Evolutionary conservation across 2,329 filamentous ascomycete genomes (phyloP), one percentile per base, ranked within the genome.

Genomic region (Exophiala lecanii-corni): DNA sequence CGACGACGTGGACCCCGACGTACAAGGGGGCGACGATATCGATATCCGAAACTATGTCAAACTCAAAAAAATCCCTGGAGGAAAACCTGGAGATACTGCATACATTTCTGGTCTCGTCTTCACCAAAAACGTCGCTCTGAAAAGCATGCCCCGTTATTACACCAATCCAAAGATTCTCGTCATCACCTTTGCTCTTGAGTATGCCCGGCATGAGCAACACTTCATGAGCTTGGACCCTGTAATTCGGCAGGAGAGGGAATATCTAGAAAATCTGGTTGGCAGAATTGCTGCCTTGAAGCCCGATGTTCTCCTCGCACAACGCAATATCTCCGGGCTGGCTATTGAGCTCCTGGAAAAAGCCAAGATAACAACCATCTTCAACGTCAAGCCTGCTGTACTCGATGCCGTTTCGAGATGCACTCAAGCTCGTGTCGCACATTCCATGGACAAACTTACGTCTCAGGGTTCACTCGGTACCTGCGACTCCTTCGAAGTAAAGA

Each of bases 161-260:
- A 65, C 75, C 9, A 83, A 86, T 41, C 92, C 92, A 2, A 82
- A 88, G 21, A 92, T 98, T 49, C 76, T 95, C 36, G 87, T 98
- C 51, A 83, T 98, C 44, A 91, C 89, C 0, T 98, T 98, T 59
- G 82, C 92, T 0, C 87, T 98, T 45, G 92, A 98, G 61, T 98
- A 98, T 63, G 87, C 94, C 45, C 81, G 92, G 28, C 89, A 96
- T 55, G 83, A 91, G 59, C 79, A 87, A 51, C 89, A 97, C 62
- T 97, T 98, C 62, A 96, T 98, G 89, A 98, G 92, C 57, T 70
- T 98, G 37, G 89, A 97, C 57, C 91, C 91, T 28, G 89, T 98
- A 43, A 95, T 98, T 56, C 86, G 91, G 42, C 92, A 98, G 63
- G 94, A 98, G 66, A 84, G 86, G 54, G 92, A 98, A 59, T 98